Base-by-base conservation (phyloP, 176 grass and related monocot genomes). In the Oryza longistaminata region DNA sequence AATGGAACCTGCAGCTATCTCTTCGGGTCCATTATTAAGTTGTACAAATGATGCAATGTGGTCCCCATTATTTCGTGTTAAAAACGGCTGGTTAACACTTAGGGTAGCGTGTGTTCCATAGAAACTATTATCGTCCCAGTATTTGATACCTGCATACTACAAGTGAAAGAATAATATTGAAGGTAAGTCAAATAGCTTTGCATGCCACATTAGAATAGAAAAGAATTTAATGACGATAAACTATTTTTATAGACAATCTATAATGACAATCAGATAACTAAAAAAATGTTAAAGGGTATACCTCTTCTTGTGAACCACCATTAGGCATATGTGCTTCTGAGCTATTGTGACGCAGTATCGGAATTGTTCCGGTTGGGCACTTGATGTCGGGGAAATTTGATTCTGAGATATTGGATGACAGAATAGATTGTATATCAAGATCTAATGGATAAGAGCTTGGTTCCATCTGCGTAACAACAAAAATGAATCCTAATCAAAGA, bases 291-390 rank as follows among this genome's bases (percentile, higher is more conserved):
- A 58, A 21, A 58, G 15, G 21, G 7, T 9, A 61, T 61, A 79
- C 77, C 62, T 79, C 62, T 24, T 42, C 16, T 67, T 79, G 22
- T 26, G 3, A 15, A 49, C 42, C 42, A 43, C 42, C 42, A 43
- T 43, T 43, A 43, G 42, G 42, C 42, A 43, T 43, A 43, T 43
- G 42, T 43, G 42, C 42, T 43, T 43, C 42, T 2, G 42, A 43
- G 42, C 42, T 43, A 10, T 11, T 43, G 42, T 43, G 9, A 43
- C 42, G 42, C 42, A 82, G 1, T 21, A 82, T 61, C 62, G 80
- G 80, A 27, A 72, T 10, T 62, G 80, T 82, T 82, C 68, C 50
- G 13, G 5, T 0, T 27, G 80, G 80, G 35, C 68, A 82, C 9
- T 72, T 49, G 9, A 72, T 6, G 1, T 6, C 25, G 4, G 31